These are phyloP conservation scores for Venturia effusa DNA, from an alignment of 2,329 filamentous ascomycete genomes.

Conservation along the genomic window DNA sequence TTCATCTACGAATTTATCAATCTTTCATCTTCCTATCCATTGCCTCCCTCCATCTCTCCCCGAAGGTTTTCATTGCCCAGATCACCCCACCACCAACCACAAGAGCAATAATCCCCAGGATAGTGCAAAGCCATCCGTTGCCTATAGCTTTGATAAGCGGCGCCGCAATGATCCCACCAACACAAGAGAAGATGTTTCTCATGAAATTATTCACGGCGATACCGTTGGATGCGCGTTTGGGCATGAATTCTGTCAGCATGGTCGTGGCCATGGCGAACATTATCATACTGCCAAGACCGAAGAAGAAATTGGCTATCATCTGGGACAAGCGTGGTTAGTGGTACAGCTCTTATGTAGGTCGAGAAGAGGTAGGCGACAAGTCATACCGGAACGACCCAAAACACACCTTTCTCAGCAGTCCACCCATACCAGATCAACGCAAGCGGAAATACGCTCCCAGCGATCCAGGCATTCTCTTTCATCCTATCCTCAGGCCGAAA, in stretches of 20 bases:
- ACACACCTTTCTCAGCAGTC: constrained; percentile 22
- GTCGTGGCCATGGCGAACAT: constrained; percentile 27
- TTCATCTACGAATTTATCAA: neutral
- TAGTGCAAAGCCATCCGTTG: constrained; percentile 30
- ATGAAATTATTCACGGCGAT: constrained; percentile 31
- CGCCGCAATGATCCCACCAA: constrained; percentile 25
- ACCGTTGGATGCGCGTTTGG: constrained; percentile 23
- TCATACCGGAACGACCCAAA: constrained; percentile 22
- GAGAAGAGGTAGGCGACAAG: neutral
- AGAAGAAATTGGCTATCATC: constrained; percentile 28
- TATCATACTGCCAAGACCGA: constrained; percentile 28
- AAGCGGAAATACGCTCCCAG: constrained; percentile 23
- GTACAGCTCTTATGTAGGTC: neutral
- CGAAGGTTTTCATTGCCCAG: constrained; percentile 48
- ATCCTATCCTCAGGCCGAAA: constrained; percentile 29
- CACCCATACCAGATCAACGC: constrained; percentile 29
- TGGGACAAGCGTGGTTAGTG: neutral
- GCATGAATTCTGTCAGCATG: constrained; percentile 32
- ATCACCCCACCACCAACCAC: constrained; percentile 45
- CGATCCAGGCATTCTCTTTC: constrained; percentile 30
- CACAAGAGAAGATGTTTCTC: constrained; percentile 27
- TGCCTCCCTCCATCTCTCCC: constrained; percentile 48
- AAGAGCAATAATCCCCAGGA: constrained; percentile 32
- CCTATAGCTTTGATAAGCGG: constrained; percentile 25
- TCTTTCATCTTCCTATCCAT: constrained; percentile 38